Conservation (phyloP, 2,329 filamentous ascomycete genomes). For the Pseudocercospora crystallina region DNA sequence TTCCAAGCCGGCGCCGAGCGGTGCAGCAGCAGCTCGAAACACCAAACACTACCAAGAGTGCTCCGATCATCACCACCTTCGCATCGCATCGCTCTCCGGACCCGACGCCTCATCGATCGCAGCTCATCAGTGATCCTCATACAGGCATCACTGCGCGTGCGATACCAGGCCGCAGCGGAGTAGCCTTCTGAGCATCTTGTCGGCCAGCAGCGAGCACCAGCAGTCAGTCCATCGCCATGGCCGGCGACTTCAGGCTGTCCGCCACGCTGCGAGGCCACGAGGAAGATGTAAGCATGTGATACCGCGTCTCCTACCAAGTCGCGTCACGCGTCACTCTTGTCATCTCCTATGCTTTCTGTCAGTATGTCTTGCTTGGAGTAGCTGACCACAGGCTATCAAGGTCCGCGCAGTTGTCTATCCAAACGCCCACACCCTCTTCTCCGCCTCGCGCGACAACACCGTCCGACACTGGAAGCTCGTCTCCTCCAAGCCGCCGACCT, state of each 20-base stretch:
- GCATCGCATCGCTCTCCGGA: no score
- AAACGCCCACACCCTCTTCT: slow-evolving; percentile 68
- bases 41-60: no score
- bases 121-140: no score
- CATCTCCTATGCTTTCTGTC: neutral
- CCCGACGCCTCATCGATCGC: no score
- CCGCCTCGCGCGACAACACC: slow-evolving; percentile 87
- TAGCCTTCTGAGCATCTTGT: no score
- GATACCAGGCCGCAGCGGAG: no score
- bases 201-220: no score
- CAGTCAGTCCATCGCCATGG: slow-evolving; percentile 51
- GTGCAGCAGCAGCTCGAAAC: no score
- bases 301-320: neutral
- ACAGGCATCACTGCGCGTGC: no score
- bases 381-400: slow-evolving; percentile 48
- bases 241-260: slow-evolving; percentile 82
- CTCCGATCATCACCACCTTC: no score
- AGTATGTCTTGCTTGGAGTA: slow-evolving; percentile 10
- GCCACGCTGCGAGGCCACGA: slow-evolving; percentile 86
- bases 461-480: slow-evolving; percentile 80
- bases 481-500: slow-evolving; percentile 65
- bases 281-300: slow-evolving; percentile 71
- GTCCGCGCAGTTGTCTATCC: slow-evolving; percentile 85
- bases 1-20: no score
- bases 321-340: neutral